phyloP scores from a whole-genome alignment of 2,329 filamentous ascomycete genomes.

The Dryadomyces sulphureus region DNA sequence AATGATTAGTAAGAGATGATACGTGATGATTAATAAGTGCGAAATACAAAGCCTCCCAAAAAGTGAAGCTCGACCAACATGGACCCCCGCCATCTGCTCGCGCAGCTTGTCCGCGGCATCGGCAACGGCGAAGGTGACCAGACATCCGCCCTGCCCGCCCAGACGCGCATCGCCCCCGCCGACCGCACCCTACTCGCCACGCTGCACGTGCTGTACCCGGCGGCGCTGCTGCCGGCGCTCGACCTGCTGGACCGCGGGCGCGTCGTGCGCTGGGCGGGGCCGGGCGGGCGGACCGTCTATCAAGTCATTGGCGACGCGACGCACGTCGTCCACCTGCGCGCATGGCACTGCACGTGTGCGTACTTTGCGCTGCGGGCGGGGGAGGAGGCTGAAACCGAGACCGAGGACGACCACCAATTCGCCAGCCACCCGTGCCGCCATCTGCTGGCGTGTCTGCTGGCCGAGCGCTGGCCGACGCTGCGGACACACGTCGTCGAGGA shows the following conservation, averaged over 20 bases:
- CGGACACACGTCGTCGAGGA: constrained; percentile 33
- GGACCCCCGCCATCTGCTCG: too few species aligned
- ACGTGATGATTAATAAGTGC: too few species aligned
- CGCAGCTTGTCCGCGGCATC: too few species aligned
- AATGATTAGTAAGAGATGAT: not conserved
- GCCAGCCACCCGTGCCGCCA: constrained; percentile 58
- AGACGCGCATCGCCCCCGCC: constrained; percentile 20
- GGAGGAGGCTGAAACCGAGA: constrained; percentile 6
- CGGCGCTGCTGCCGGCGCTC: constrained; percentile 66
- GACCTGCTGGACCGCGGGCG: constrained; percentile 73
- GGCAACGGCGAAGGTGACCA: too few species aligned
- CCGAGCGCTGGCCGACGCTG: constrained; percentile 47
- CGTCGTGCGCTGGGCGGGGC: constrained; percentile 33
- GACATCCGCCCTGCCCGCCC: too few species aligned
- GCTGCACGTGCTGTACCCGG: constrained; percentile 73
- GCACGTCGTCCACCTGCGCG: constrained; percentile 58
- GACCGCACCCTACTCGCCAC: constrained; percentile 51
- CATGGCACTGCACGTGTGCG: constrained; percentile 86
- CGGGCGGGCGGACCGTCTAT: constrained; percentile 8
- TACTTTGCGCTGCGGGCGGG: constrained; percentile 52
- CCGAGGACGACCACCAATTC: constrained; percentile 8
- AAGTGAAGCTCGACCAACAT: too few species aligned
- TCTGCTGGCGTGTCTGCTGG: constrained; percentile 67
- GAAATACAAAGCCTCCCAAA: too few species aligned
- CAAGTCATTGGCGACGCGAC: constrained; percentile 13